Conservation (phyloP, 768 basidiomycete genomes). For the Obba rivulosa region DNA sequence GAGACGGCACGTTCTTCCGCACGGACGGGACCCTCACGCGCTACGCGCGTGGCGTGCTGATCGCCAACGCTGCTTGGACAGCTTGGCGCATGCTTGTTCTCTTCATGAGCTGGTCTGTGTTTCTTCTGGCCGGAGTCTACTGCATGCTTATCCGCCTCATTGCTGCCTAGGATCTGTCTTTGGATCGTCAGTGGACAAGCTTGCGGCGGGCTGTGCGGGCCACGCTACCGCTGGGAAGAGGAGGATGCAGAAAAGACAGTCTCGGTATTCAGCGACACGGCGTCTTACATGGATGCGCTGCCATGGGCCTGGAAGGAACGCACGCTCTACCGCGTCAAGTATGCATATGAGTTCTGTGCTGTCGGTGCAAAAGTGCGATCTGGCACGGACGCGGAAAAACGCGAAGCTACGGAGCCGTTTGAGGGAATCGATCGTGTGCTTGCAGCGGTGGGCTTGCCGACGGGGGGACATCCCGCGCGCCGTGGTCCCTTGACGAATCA, state of each 20-base stretch:
- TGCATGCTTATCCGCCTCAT: too few relatives aligned
- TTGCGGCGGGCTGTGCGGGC: conserved; percentile 81
- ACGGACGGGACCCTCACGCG: conserved; percentile 60
- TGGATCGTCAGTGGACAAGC: conserved; percentile 75
- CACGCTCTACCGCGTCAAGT: conserved; percentile 66
- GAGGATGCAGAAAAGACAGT: conserved; percentile 59
- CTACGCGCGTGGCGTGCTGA: conserved; percentile 76
- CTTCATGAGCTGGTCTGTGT: conserved; percentile 61
- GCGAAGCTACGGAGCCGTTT: conserved; percentile 27
- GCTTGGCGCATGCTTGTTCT: conserved; percentile 70
- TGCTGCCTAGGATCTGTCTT: conserved; percentile 58
- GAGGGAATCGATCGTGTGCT: conserved; percentile 56
- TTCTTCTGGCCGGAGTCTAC: too few relatives aligned
- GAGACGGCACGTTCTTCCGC: conserved; percentile 77
- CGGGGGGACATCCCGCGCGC: conserved; percentile 45
- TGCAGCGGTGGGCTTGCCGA: conserved; percentile 51
- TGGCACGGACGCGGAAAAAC: conserved; percentile 11
- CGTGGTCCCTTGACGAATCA: conserved; percentile 58
- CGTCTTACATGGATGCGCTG: conserved; percentile 41
- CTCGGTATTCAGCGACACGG: conserved; percentile 46
- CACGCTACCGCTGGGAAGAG: conserved; percentile 82
- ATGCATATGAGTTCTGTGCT: conserved; percentile 76
- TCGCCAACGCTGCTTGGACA: conserved; percentile 79
- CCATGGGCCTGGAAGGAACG: conserved; percentile 78
- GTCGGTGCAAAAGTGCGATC: conserved; percentile 22